Percentiles rank a stretch among this genome's conserved stretches.
Conservation (phyloP, 306 rosid species). For the Begonia loranthoides region DNA sequence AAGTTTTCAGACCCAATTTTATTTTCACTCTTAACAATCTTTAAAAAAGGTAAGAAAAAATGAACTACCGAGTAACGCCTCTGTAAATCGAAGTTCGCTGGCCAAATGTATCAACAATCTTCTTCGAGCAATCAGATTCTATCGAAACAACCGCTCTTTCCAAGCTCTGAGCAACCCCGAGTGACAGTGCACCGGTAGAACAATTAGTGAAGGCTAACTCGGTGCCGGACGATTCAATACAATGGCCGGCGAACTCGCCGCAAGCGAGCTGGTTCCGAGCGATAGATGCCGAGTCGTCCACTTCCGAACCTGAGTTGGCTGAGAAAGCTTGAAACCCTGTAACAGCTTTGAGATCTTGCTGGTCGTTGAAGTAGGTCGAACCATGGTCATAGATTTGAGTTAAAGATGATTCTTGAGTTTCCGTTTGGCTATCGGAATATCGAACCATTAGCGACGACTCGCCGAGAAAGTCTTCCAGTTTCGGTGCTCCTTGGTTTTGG, state of each 20-base stretch:
- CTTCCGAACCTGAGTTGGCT: slow-evolving; percentile 84
- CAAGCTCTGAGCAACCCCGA: slow-evolving; percentile 28
- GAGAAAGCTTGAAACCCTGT: slow-evolving; percentile 73
- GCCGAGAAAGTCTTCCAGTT: slow-evolving; percentile 87
- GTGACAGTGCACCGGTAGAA: slow-evolving; percentile 37
- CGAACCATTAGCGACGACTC: slow-evolving; percentile 51
- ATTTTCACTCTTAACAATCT: too few species aligned
- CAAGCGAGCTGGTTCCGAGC: slow-evolving; percentile 33
- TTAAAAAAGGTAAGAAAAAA: too few species aligned
- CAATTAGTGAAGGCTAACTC: slow-evolving; percentile 37
- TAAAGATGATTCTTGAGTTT: slow-evolving; percentile 81
- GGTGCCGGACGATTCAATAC: slow-evolving; percentile 43
- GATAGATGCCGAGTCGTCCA: slow-evolving; percentile 68
- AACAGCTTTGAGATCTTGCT: slow-evolving; percentile 53
- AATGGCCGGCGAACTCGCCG: slow-evolving; percentile 40
- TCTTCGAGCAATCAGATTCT: slow-evolving; percentile 37
- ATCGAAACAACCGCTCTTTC: slow-evolving; percentile 27
- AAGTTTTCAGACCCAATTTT: too few species aligned
- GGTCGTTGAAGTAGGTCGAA: slow-evolving; percentile 39
- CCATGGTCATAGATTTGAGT: slow-evolving; percentile 72
- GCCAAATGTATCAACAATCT: slow-evolving; percentile 77
- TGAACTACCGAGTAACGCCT: slow-evolving; percentile 77
- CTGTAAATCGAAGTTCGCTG: slow-evolving; percentile 95
- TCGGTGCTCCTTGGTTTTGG: slow-evolving; percentile 42
- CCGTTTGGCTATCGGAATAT: slow-evolving; percentile 68